Evolutionary conservation across 192 early-diverging fungal species (phyloP).

Genomic region (Geosiphon pyriformis): DNA sequence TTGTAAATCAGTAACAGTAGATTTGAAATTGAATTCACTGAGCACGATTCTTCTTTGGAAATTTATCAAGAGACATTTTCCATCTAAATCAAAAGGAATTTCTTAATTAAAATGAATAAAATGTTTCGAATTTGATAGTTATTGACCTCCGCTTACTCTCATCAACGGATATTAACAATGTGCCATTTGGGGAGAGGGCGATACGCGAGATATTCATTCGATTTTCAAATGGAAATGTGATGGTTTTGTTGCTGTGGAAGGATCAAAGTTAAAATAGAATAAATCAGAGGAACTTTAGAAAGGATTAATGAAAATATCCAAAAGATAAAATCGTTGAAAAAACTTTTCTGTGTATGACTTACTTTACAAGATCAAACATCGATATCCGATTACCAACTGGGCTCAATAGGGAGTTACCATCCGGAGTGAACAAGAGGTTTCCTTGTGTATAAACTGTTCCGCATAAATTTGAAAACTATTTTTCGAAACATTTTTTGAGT

Average conservation of each 20-base stretch:
- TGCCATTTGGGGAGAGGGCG: conserved; percentile 84
- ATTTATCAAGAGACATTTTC: conserved; percentile 82
- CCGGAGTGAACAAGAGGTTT: conserved; percentile 92
- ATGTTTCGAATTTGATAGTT: background rate
- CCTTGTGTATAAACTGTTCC: conserved; percentile 96
- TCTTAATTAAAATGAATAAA: background rate
- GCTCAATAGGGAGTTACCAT: conserved; percentile 87
- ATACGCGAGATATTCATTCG: conserved; percentile 83
- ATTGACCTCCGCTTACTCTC: conserved; percentile 55
- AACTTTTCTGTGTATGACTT: conserved; percentile 20
- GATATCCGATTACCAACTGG: conserved; percentile 96
- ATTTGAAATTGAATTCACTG: conserved; percentile 85
- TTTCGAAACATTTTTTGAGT: background rate
- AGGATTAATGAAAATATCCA: background rate
- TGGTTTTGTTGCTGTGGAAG: conserved; percentile 70
- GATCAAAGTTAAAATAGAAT: background rate
- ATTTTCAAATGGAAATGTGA: conserved; percentile 93
- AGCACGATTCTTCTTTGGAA: conserved; percentile 79
- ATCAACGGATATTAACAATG: conserved; percentile 86
- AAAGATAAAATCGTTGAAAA: background rate
- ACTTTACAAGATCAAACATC: conserved; percentile 94
- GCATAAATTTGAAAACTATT: conserved; percentile 93
- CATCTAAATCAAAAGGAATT: conserved; percentile 47
- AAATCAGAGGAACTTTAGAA: background rate
- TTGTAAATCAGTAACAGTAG: conserved; percentile 69